phyloP scores from a whole-genome alignment of 139 green algal genomes.

The Micractinium sp. region DNA sequence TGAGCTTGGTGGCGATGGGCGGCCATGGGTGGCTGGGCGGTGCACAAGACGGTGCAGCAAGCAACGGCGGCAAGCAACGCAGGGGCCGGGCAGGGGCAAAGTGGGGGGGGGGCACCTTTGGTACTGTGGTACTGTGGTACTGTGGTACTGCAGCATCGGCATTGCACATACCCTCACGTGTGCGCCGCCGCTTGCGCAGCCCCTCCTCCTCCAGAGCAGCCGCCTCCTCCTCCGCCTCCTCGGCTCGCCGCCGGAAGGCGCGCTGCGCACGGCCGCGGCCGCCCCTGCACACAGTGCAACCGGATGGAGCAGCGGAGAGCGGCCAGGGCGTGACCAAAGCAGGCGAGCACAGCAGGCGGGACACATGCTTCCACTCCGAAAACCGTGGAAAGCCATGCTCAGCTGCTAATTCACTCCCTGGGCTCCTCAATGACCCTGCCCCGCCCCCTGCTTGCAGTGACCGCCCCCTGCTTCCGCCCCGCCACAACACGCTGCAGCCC shows the following conservation, averaged over 20 bases:
- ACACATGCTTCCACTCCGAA: neutral
- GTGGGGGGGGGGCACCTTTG: no score
- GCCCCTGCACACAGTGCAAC: conserved; percentile 1
- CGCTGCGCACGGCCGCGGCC: conserved; percentile 10
- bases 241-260: conserved; percentile 22
- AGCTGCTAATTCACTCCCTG: no score
- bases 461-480: neutral
- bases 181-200: conserved; percentile 26
- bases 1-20: neutral
- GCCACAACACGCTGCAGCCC: neutral
- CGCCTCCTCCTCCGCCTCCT: conserved; percentile 39
- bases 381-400: neutral
- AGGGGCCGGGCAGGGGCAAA: neutral
- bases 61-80: neutral
- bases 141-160: no score
- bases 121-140: no score
- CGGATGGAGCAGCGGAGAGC: neutral
- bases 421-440: no score
- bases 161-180: no score
- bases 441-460: neutral
- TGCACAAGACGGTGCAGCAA: no score
- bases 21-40: neutral
- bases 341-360: neutral
- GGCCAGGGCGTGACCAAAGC: neutral
- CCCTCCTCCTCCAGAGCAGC: conserved; percentile 30